Conservation (phyloP, 768 basidiomycete genomes). For the Calocybe indica region DNA sequence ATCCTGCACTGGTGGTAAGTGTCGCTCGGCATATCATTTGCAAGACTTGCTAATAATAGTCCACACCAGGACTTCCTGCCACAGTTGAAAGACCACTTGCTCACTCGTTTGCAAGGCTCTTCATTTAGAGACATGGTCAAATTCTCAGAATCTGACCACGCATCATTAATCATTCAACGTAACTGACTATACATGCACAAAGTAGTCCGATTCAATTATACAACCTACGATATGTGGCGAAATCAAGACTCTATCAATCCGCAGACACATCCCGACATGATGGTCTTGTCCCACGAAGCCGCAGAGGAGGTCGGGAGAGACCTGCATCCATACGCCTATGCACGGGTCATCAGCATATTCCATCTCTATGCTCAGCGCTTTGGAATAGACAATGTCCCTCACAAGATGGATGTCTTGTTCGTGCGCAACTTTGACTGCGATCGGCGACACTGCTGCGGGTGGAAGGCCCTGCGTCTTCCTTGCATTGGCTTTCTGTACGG, state of each 20-base stretch:
- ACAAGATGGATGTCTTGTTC: constrained; percentile 21
- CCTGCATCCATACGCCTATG: background rate
- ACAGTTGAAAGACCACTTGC: background rate
- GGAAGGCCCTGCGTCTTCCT: constrained; percentile 14
- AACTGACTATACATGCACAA: constrained; percentile 23
- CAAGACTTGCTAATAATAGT: background rate
- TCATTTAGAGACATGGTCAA: constrained; percentile 1
- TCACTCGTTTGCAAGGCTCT: background rate
- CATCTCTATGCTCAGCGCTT: constrained; percentile 14
- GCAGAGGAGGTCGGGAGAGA: constrained; percentile 5
- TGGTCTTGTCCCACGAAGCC: constrained; percentile 8
- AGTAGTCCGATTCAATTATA: constrained; percentile 29
- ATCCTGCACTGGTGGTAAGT: background rate
- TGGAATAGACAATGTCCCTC: background rate
- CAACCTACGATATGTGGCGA: constrained; percentile 29
- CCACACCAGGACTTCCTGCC: background rate
- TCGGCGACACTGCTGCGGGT: constrained; percentile 9
- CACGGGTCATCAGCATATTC: constrained; percentile 16
- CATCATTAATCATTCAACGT: constrained; percentile 15
- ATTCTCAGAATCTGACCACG: constrained; percentile 5
- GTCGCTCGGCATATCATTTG: background rate
- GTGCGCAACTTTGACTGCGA: constrained; percentile 19
- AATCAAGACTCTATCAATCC: constrained; percentile 29
- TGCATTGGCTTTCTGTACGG: constrained; percentile 19
- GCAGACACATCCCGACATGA: constrained; percentile 21